Conservation (phyloP, 1,139 yeast species). For the Candida labiduridarum region DNA sequence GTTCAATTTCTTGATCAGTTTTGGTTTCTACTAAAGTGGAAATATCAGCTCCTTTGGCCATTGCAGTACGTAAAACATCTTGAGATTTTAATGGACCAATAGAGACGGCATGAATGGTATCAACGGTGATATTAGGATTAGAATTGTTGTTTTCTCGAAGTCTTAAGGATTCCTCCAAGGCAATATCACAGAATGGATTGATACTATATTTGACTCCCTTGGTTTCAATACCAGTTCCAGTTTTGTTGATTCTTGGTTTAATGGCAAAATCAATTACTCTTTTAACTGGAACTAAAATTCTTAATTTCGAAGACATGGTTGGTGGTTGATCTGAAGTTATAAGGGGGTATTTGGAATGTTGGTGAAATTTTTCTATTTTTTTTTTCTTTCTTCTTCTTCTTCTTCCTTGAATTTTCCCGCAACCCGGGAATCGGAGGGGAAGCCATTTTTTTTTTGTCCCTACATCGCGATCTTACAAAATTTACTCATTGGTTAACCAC, state of each 20-base stretch:
- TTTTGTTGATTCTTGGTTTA: slow-evolving; percentile 88
- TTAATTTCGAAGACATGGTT: slow-evolving; percentile 54
- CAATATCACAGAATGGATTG: slow-evolving; percentile 97
- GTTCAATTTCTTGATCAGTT: slow-evolving; percentile 76
- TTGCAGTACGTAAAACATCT: slow-evolving; percentile 83
- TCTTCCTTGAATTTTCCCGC: not conserved
- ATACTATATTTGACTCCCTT: slow-evolving; percentile 91
- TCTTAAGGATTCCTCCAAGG: slow-evolving; percentile 87
- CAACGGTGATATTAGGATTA: slow-evolving; percentile 54
- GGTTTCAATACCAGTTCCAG: slow-evolving; percentile 84
- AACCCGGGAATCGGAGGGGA: slow-evolving; percentile 4
- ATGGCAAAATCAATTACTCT: slow-evolving; percentile 93
- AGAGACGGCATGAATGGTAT: slow-evolving; percentile 85
- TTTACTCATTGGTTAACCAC: too few species aligned
- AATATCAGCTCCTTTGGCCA: slow-evolving; percentile 92
- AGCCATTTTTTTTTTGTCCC: not conserved
- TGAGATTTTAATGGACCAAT: slow-evolving; percentile 88
- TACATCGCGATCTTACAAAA: too few species aligned
- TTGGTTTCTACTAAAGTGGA: slow-evolving; percentile 83
- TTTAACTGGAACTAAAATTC: slow-evolving; percentile 90
- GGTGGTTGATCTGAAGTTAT: not conserved
- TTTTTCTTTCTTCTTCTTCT: not conserved
- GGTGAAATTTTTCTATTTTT: slow-evolving; percentile 3
- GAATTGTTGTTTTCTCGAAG: slow-evolving; percentile 69
- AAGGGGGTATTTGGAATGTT: not conserved